Base-by-base conservation (phyloP, 164 flowering plant species). In the Platanus orientalis region DNA sequence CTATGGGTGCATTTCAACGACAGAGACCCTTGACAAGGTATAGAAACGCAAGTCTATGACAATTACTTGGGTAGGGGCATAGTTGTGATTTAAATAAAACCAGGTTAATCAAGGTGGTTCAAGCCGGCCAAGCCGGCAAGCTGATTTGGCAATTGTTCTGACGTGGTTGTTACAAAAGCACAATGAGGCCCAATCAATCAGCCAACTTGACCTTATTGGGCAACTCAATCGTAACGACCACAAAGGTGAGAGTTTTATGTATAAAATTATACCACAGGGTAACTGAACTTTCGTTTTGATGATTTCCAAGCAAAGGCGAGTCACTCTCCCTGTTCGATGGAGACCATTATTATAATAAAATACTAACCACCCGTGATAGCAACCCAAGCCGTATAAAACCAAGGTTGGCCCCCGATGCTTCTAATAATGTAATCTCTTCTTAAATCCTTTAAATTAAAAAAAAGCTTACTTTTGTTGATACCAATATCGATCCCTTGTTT, bases 221-320 rank as follows among this genome's bases (percentile, higher is more conserved):
- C 32, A 62, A 62, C 66, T 47, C 50, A 62, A 62, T 62, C 62
- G 72, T 63, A 62, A 69, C 67, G 29, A 63, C 72, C 67, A 69
- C 51, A 24, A 19, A 50, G 55, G 60, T 42, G 54, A 54, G 66
- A 49, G n/a, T 61, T 49, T 61, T 49, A 12, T 17, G 57, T 58
- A 58, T 61, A 56, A 60, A 70, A 58, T 54, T n/a, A n/a, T n/a
- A n/a, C 39, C 9, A 23, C 21, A n/a, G 11, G 16, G 32, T 44
- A 52, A 55, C 73, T 55, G 57, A 70, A 57, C 73, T 65, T 27
- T 70, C 69, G 19, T 7, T 45, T 60, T 48, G 73, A 65, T 70
- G 58, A 65, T 60, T 60, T 55, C 66, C 48, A 70, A 54, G 73
- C 47, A 59, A 30, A 34, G 13, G 23, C 42, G 25, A 19, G 47